Conservation (phyloP, 1,284 basidiomycete genomes). For the Ceratobasidium sp. region DNA sequence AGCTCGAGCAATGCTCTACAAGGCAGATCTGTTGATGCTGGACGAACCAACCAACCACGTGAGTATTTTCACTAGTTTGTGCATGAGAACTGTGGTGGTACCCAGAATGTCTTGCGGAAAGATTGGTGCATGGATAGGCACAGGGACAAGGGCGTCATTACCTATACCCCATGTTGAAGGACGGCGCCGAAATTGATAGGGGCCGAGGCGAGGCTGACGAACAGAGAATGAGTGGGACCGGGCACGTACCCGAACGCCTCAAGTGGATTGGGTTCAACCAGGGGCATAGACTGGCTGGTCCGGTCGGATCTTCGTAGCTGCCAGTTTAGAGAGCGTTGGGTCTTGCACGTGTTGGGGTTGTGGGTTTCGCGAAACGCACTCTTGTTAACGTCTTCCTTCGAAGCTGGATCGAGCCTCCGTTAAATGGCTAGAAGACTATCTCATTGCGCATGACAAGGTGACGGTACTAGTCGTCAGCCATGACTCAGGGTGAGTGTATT, state of each 20-base stretch:
- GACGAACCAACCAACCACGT: slow-evolving; percentile 91
- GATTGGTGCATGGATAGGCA: not conserved
- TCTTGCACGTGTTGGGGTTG: no score
- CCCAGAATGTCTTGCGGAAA: not conserved
- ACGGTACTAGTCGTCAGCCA: slow-evolving; percentile 97
- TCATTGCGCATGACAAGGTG: slow-evolving; percentile 80
- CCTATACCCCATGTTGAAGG: not conserved
- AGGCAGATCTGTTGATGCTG: slow-evolving; percentile 70
- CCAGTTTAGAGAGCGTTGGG: not conserved
- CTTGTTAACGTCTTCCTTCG: slow-evolving; percentile 48
- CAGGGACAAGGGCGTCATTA: not conserved
- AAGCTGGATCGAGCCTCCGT: slow-evolving; percentile 91
- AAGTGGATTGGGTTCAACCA: not conserved
- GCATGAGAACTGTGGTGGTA: not conserved
- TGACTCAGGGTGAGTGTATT: slow-evolving; percentile 83
- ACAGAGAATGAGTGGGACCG: no score
- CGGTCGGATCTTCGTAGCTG: not conserved
- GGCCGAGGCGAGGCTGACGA: not conserved
- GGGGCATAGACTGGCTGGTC: not conserved
- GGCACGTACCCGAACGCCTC: no score
- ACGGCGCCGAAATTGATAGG: not conserved
- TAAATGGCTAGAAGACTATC: slow-evolving; percentile 92
- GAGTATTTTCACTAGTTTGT: slow-evolving; percentile 53
- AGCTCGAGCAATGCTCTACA: slow-evolving; percentile 94
- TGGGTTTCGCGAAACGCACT: not conserved